Evolutionary conservation across 768 basidiomycete species (phyloP).

Genomic region (Panaeolus papilionaceus): DNA sequence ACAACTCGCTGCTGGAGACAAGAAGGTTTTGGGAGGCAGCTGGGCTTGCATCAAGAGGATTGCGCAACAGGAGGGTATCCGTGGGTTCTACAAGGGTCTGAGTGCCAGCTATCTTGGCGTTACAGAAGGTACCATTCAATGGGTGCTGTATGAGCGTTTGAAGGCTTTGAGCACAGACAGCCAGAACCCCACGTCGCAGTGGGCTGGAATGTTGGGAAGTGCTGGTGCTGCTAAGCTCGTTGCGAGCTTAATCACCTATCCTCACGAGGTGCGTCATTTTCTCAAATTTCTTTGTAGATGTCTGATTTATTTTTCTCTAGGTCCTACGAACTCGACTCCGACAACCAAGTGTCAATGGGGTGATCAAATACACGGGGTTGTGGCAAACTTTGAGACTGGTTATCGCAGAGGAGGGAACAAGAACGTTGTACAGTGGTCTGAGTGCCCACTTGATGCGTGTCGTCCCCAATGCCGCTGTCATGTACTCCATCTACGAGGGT

Average conservation of each 20-base stretch:
- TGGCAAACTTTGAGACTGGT: conserved; percentile 85
- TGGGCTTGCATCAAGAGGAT: conserved; percentile 74
- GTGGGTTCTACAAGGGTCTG: conserved; percentile 94
- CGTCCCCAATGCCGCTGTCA: conserved; percentile 95
- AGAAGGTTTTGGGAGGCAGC: conserved; percentile 55
- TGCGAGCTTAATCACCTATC: conserved; percentile 95
- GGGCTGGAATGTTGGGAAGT: conserved; percentile 85
- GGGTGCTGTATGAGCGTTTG: conserved; percentile 94
- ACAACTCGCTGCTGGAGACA: conserved; percentile 59
- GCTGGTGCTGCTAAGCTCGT: conserved; percentile 94
- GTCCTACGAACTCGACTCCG: conserved; percentile 92
- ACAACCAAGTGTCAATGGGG: conserved; percentile 82
- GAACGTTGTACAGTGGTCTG: conserved; percentile 89
- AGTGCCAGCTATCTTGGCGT: conserved; percentile 96
- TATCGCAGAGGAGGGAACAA: conserved; percentile 87
- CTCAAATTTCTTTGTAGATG: background rate
- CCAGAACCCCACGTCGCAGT: conserved; percentile 64
- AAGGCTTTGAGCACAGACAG: conserved; percentile 74
- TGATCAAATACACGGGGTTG: conserved; percentile 86
- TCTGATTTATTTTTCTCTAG: conserved; percentile 41
- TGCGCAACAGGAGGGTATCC: conserved; percentile 77
- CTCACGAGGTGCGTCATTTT: conserved; percentile 79
- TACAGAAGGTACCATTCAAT: conserved; percentile 95
- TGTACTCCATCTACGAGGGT: conserved; percentile 96
- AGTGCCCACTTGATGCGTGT: conserved; percentile 96